These are phyloP conservation scores for Haematococcus sp. DNA, from an alignment of 139 green algal species.

Conservation along the genomic window DNA sequence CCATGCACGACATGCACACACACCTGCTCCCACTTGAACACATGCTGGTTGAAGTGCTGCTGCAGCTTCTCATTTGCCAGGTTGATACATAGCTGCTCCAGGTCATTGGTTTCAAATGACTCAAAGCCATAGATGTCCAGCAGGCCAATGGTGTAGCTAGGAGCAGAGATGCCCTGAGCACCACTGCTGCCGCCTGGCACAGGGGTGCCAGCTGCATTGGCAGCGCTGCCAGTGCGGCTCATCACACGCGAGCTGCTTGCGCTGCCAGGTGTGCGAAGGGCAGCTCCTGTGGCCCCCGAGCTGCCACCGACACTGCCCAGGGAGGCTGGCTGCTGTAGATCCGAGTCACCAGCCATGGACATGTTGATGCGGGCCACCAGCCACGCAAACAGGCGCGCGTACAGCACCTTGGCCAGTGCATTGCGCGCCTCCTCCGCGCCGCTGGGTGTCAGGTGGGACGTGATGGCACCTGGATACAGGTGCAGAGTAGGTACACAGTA, in stretches of 20 bases:
- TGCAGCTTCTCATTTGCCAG: slow-evolving; percentile 79
- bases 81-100: slow-evolving; percentile 93
- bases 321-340: neutral
- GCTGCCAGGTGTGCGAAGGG: no score
- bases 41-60: slow-evolving; percentile 77
- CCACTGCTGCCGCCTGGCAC: no score
- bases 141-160: slow-evolving; percentile 65
- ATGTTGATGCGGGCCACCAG: slow-evolving; percentile 73
- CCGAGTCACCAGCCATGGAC: slow-evolving; percentile 41
- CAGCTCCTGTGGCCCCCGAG: no score
- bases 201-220: neutral
- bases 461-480: slow-evolving; percentile 58
- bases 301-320: no score
- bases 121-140: slow-evolving; percentile 98
- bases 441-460: slow-evolving; percentile 60
- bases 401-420: slow-evolving; percentile 88
- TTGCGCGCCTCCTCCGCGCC: slow-evolving; percentile 75
- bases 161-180: neutral
- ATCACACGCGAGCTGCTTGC: no score
- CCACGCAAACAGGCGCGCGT: slow-evolving; percentile 53
- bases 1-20: neutral
- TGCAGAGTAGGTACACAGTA: no score
- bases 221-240: neutral
- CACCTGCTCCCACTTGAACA: slow-evolving; percentile 66
- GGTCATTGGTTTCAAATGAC: slow-evolving; percentile 85